These are phyloP conservation scores for Coprinopsis strossmayeri DNA, from an alignment of 768 basidiomycete species.

Conservation along the genomic window DNA sequence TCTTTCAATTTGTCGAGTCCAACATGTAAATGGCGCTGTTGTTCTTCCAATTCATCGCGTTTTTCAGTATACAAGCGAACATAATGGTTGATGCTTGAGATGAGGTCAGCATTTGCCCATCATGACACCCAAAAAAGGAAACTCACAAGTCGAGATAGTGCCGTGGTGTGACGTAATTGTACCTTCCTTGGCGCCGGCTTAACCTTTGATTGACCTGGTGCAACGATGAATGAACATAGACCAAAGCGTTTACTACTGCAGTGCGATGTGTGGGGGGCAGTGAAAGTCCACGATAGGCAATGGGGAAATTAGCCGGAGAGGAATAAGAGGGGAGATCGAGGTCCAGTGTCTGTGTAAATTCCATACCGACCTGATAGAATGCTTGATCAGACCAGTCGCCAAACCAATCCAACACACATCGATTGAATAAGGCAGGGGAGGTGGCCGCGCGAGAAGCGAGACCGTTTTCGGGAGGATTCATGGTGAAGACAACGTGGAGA, in stretches of 20 bases:
- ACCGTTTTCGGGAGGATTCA: conserved; percentile 97
- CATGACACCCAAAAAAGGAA: conserved; percentile 4
- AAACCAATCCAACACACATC: conserved; percentile 99
- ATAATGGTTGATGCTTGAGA: conserved; percentile 87
- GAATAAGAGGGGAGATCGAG: conserved; percentile 80
- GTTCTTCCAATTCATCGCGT: conserved; percentile 95
- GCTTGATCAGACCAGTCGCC: conserved; percentile 99
- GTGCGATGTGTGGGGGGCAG: conserved; percentile 87
- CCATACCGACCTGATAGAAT: conserved; percentile 95
- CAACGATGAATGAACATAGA: conserved; percentile 85
- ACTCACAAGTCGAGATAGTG: conserved; percentile 99
- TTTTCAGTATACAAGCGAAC: conserved; percentile 94
- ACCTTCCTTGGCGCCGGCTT: conserved; percentile 88
- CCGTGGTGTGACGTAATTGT: conserved; percentile 94
- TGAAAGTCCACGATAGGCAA: conserved; percentile 76
- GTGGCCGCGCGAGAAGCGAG: conserved; percentile 94
- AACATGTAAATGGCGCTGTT: conserved; percentile 96
- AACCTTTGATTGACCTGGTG: conserved; percentile 86
- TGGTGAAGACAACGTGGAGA: conserved; percentile 97
- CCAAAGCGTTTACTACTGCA: conserved; percentile 90
- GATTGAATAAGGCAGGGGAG: conserved; percentile 96
- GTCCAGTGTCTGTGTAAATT: conserved; percentile 92
- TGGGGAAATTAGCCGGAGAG: conserved; percentile 79
- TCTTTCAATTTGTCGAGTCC: conserved; percentile 95
- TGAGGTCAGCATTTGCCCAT: conserved; percentile 9